These are phyloP conservation scores for Dacryopinax primogenitus DNA, from an alignment of 768 basidiomycete genomes.

Conservation along the genomic window DNA sequence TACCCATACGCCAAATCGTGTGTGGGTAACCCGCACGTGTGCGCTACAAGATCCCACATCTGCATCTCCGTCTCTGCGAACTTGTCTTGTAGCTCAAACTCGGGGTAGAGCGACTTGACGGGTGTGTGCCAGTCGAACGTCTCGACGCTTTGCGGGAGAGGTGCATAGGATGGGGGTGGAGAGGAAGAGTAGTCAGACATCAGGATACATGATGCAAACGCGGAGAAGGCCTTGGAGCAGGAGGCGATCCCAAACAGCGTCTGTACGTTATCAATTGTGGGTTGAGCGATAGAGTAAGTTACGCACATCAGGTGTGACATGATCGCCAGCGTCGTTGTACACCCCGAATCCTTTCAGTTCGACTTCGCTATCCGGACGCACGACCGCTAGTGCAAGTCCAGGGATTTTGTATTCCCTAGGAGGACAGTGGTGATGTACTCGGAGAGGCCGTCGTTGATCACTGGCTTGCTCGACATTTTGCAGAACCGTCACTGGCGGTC, in stretches of 20 bases:
- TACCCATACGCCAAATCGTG: conserved; percentile 28
- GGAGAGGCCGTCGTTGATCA: too few species aligned
- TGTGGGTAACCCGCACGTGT: conserved; percentile 30
- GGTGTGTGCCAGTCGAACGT: conserved; percentile 31
- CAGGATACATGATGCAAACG: conserved; percentile 31
- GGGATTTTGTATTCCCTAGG: conserved; percentile 21
- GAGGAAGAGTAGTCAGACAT: conserved; percentile 32
- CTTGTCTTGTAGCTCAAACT: conserved; percentile 34
- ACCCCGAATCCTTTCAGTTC: conserved; percentile 30
- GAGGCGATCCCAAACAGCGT: conserved; percentile 32
- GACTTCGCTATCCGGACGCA: conserved; percentile 21
- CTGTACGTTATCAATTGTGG: conserved; percentile 18
- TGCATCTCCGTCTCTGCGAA: conserved; percentile 30
- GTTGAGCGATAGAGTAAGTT: neutral
- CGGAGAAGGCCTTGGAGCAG: conserved; percentile 32
- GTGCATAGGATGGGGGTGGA: conserved; percentile 23
- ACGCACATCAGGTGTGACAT: conserved; percentile 28
- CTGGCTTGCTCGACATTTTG: too few species aligned
- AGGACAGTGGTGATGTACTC: too few species aligned
- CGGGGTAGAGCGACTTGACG: conserved; percentile 30
- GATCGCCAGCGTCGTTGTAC: conserved; percentile 27
- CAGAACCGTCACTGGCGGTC: too few species aligned
- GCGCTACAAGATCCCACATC: conserved; percentile 32
- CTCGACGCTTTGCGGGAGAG: conserved; percentile 25
- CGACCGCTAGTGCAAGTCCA: conserved; percentile 26